Evolutionary conservation across 2,329 filamentous ascomycete species (phyloP), one percentile per base, ranked within the genome.

Genomic region (Cercospora janseana): DNA sequence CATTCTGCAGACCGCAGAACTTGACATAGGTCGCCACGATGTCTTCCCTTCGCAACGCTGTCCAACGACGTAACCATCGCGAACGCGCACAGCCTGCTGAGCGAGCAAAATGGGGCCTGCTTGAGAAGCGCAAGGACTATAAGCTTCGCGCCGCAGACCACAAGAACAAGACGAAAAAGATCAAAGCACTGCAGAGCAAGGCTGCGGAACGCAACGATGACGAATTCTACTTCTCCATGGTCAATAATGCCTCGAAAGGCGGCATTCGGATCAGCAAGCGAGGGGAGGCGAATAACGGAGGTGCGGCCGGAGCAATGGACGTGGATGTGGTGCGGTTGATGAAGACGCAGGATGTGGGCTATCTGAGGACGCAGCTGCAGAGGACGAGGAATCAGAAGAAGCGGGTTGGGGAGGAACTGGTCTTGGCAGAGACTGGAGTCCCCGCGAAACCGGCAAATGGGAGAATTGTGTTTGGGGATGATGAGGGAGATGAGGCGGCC

Each of bases 121-220:
- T 97, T 55, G 93, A 97, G 71, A 97, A 98, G 75, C 87, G 93
- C 79, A 96, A 96, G 74, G 82, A 85, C 70, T 85, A 85, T 72
- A 78, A 79, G 53, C 78, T 84, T 50, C 80, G 82, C 46, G 82
- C 82, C 13, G 74, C 75, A 66, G 81, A 85, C 69, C 81, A 82
- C 72, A 81, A 81, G 60, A 64, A 70, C 47, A 85, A 85, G 67
- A 79, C 81, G 63, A 71, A 73, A 49, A 80, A 81, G 55, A 70
- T 85, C 47, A 76, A 78, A 63, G 72, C 79, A 13, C 71, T 85
- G 13, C 74, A 77, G 53, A 72, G 80, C 58, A 85, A 84, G 63
- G 81, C 78, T 5, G 70, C 71, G 40, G 79, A 82, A 51, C 75
- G 79, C 28, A 84, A 85, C 58, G 80, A 81, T 12, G 82, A 85